These are phyloP conservation scores for Coemansia asiatica DNA, from an alignment of 192 early-diverging fungal genomes.

Conservation along the genomic window DNA sequence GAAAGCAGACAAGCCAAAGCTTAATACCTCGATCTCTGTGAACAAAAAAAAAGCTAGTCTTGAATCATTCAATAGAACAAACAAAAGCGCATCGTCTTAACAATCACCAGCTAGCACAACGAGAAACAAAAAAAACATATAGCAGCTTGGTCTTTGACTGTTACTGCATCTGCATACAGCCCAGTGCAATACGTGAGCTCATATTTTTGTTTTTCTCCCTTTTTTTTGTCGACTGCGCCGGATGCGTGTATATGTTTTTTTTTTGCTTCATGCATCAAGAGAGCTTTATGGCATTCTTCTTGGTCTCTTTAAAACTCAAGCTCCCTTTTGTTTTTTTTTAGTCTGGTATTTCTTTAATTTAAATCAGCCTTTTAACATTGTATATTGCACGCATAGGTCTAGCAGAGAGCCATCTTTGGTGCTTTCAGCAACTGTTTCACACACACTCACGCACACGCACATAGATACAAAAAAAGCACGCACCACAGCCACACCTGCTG, in stretches of 20 bases:
- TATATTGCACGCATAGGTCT: no score
- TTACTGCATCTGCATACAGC: background rate
- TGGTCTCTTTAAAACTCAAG: background rate
- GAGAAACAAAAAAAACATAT: background rate
- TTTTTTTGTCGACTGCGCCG: background rate
- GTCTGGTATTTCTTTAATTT: background rate
- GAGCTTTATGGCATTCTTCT: background rate
- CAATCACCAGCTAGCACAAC: background rate
- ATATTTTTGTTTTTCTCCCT: background rate
- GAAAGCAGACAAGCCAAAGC: background rate
- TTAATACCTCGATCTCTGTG: background rate
- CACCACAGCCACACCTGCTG: no score
- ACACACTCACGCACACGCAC: no score
- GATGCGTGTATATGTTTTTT: background rate
- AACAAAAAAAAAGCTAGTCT: background rate
- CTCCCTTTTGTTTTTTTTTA: background rate
- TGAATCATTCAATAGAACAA: background rate
- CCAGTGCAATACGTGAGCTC: background rate
- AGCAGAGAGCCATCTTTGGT: no score
- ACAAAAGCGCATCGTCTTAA: background rate
- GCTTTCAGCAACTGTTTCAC: no score
- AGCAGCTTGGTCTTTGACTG: background rate
- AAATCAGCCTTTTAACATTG: background rate
- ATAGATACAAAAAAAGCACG: no score
- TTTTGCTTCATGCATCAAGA: background rate